phyloP scores from a whole-genome alignment of 2,329 filamentous ascomycete genomes.

The Achaetomium macrosporum region DNA sequence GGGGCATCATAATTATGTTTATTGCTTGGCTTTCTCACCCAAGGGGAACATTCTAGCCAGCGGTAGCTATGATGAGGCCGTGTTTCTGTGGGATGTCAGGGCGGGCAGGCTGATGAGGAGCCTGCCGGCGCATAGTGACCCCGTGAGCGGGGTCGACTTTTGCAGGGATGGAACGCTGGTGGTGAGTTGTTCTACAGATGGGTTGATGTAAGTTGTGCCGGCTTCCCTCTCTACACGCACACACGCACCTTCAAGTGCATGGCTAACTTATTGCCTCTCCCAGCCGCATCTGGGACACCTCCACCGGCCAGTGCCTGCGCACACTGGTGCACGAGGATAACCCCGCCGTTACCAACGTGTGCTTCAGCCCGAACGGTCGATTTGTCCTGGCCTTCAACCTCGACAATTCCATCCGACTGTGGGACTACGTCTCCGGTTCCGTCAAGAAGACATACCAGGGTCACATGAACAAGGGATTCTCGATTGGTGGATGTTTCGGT shows the following conservation, averaged over 20 bases:
- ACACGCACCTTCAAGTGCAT: background rate
- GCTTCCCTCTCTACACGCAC: background rate
- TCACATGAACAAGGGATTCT: constrained; percentile 77
- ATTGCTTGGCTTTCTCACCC: constrained; percentile 89
- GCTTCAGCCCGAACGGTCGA: constrained; percentile 89
- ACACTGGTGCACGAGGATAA: constrained; percentile 97
- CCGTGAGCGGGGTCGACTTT: constrained; percentile 89
- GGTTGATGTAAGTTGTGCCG: constrained; percentile 60
- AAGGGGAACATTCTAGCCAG: constrained; percentile 96
- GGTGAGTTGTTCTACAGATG: constrained; percentile 86
- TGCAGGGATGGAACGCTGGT: constrained; percentile 87
- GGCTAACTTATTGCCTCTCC: constrained; percentile 6
- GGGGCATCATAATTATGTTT: constrained; percentile 95
- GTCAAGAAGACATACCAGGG: constrained; percentile 98
- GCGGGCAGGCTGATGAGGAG: constrained; percentile 83
- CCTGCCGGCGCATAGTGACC: constrained; percentile 89
- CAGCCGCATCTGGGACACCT: constrained; percentile 89
- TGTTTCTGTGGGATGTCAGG: constrained; percentile 93
- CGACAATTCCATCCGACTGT: constrained; percentile 83
- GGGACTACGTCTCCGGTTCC: constrained; percentile 88
- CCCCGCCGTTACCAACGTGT: constrained; percentile 79
- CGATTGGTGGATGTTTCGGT: constrained; percentile 79
- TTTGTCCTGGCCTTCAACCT: constrained; percentile 89
- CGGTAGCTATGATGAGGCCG: constrained; percentile 93
- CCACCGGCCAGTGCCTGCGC: constrained; percentile 87